phyloP scores from a whole-genome alignment of 23 red algal species.

The Gracilaria domingensis region DNA sequence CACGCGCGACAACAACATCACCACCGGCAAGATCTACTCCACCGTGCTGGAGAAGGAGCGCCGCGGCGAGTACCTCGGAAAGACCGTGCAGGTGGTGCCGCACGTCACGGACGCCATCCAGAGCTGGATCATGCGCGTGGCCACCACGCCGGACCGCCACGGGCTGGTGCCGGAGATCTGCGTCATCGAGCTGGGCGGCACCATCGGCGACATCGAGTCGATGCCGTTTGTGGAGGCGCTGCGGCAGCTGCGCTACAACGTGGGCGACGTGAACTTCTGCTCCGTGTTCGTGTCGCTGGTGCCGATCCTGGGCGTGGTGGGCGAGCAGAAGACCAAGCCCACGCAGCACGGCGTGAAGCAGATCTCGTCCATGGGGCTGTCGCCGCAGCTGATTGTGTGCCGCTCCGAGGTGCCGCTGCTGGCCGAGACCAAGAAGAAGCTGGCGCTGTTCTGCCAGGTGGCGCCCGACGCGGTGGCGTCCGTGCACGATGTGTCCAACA shows the following conservation, averaged over 20 bases:
- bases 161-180: slow-evolving; percentile 92
- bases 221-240: slow-evolving; percentile 98
- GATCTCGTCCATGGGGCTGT: slow-evolving; percentile 92
- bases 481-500: slow-evolving; percentile 99
- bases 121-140: slow-evolving; percentile 85
- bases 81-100: slow-evolving; percentile 98
- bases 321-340: slow-evolving; percentile 99
- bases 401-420: slow-evolving; percentile 88
- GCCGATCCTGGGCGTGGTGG: slow-evolving; percentile 95
- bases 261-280: slow-evolving; percentile 93
- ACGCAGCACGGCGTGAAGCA: slow-evolving; percentile 96
- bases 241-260: slow-evolving; percentile 91
- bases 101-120: slow-evolving; percentile 97
- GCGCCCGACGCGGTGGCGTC: slow-evolving; percentile 96
- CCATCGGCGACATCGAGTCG: slow-evolving; percentile 96
- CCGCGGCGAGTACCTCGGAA: slow-evolving; percentile 91
- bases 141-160: slow-evolving; percentile 69
- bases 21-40: slow-evolving; percentile 95
- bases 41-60: slow-evolving; percentile 89
- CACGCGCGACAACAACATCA: slow-evolving; percentile 93
- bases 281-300: slow-evolving; percentile 96
- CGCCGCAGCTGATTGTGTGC: slow-evolving; percentile 97
- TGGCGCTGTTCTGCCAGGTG: slow-evolving; percentile 96
- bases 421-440: slow-evolving; percentile 90
- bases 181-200: slow-evolving; percentile 97